Evolutionary conservation across 2,329 filamentous ascomycete genomes (phyloP), one percentile per base, ranked within the genome.

Genomic region (Huntiella bhutanensis): DNA sequence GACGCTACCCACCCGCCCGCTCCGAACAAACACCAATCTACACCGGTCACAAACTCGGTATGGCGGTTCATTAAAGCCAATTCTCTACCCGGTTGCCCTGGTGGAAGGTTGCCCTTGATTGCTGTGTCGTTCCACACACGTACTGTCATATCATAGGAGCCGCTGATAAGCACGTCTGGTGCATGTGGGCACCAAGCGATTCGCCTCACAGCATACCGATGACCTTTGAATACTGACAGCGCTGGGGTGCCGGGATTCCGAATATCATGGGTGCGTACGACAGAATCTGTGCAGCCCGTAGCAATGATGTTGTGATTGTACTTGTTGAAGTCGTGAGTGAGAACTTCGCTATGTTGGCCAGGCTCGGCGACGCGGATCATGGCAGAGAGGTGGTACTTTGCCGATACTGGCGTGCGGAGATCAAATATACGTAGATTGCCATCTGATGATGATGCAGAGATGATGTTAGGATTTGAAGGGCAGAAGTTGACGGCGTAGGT

Each of bases 321-420:
- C 63, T 98, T 98, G 66, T 98, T 98, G 91, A 91, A 98, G 62
- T 98, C 91, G 62, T 96, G 91, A 0, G 87, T 94, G 32, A 98
- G 71, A 34, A 84, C 76, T 66, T 98, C 91, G 7, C 76, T 71
- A 0, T 86, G 85, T n/a, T 75, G 59, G 62, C 33, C 63, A 58
- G 22, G 62, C 15, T 50, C 43, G 52, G 54, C 45, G 40, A 93
- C 87, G 1, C 87, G 83, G 46, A 96, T 81, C 53, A 81, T 77
- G 45, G 82, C 64, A 5, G 80, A 80, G 51, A 94, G 76, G 63
- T 95, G 88, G 59, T 95, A 94, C 45, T 82, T 81, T 4, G 88
- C 83, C 32, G 77, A 84, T 11, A 82, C 73, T 1, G 91, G 88
- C 0, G 83, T 87, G 51, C 91, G 76, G 36, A 96, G 75, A 64